Conservation (phyloP, 352 stramenopile genomes). For the Pythium utonaiense region DNA sequence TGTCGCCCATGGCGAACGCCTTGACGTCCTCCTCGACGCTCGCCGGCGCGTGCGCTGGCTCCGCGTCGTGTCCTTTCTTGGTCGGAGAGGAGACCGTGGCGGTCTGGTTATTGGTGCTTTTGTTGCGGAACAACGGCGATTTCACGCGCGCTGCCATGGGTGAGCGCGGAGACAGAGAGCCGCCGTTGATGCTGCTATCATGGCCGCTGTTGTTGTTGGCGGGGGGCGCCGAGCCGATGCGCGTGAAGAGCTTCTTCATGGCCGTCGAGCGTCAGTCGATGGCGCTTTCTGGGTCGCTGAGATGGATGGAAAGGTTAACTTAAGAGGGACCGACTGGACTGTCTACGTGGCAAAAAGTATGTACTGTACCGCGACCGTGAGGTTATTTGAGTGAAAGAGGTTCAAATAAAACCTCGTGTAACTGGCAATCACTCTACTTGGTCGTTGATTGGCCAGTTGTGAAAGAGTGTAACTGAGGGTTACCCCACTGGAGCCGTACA, state of each 20-base stretch:
- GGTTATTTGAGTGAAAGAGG: neutral
- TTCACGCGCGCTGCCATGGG: neutral
- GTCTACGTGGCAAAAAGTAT: too few relatives aligned
- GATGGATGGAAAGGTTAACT: slow-evolving; percentile 1
- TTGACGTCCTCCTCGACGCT: slow-evolving; percentile 20
- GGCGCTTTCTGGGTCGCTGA: neutral
- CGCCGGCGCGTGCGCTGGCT: neutral
- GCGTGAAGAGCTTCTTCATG: slow-evolving; percentile 36
- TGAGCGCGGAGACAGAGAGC: slow-evolving; percentile 6
- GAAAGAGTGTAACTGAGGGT: too few relatives aligned
- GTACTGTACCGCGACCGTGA: neutral
- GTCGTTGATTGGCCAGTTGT: too few relatives aligned
- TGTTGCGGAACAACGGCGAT: slow-evolving; percentile 12
- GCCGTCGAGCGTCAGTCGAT: neutral
- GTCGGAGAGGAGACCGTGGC: neutral
- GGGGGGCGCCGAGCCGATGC: slow-evolving; percentile 16
- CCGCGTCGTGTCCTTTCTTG: slow-evolving; percentile 10
- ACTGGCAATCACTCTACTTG: too few relatives aligned
- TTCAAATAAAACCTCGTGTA: too few relatives aligned
- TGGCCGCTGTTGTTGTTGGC: neutral
- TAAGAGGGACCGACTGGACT: neutral
- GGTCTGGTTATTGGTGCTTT: slow-evolving; percentile 12
- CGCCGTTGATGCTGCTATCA: slow-evolving; percentile 17
- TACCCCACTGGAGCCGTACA: too few relatives aligned
- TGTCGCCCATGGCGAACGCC: slow-evolving; percentile 25